Conservation (phyloP, 129 eudicot genomes). For the Centella asiatica region DNA sequence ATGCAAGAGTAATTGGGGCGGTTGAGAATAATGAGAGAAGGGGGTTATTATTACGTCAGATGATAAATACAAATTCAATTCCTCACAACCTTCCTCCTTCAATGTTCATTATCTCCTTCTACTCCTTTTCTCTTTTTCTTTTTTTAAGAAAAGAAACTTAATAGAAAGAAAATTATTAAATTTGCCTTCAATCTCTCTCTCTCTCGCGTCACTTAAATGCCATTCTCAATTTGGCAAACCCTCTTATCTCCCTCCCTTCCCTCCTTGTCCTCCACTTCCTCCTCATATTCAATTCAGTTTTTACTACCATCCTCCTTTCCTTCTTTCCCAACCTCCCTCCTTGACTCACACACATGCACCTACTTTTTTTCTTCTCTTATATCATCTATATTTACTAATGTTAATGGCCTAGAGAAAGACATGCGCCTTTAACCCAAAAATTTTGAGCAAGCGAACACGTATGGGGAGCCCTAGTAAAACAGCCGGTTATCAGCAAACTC, state of each 20-base stretch:
- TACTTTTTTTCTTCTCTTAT: neutral
- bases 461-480: too few relatives aligned
- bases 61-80: constrained; percentile 42
- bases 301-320: neutral
- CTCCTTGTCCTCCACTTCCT: constrained; percentile 7
- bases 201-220: constrained; percentile 5
- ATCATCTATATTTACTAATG: neutral
- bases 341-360: constrained; percentile 8
- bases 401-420: too few relatives aligned
- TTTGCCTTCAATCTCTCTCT: constrained; percentile 1
- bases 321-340: constrained; percentile 1
- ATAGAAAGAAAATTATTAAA: too few relatives aligned
- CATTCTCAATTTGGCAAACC: constrained; percentile 11
- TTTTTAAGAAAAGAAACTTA: too few relatives aligned
- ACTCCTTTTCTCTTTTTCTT: too few relatives aligned
- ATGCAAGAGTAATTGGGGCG: constrained; percentile 54
- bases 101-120: constrained; percentile 5
- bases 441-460: neutral
- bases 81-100: constrained; percentile 11
- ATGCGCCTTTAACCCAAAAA: too few relatives aligned
- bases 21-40: constrained; percentile 43
- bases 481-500: too few relatives aligned
- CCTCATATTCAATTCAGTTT: constrained; percentile 13
- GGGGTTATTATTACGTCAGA: constrained; percentile 33
- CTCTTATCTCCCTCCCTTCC: neutral